Percentiles rank a stretch among this genome's conserved stretches.
Evolutionary conservation across 257 asterid species (phyloP).

Genomic region (Solanum habrochaites): DNA sequence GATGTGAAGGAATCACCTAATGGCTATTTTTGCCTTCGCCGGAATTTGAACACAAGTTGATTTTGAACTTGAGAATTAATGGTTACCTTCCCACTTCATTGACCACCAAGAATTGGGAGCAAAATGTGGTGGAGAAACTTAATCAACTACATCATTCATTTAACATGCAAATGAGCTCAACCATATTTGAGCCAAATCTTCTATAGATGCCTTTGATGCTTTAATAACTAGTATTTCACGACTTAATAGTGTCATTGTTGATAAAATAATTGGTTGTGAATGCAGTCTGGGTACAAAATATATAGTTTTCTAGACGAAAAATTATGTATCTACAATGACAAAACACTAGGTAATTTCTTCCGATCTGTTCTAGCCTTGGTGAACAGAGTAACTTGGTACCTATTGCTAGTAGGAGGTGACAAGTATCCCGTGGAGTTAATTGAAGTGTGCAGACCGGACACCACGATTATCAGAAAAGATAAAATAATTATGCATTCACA

Average conservation of each 20-base stretch:
- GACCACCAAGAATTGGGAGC: neutral
- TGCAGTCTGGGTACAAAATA: neutral
- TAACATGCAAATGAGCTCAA: neutral
- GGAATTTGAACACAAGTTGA: neutral
- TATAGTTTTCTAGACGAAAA: neutral
- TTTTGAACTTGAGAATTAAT: neutral
- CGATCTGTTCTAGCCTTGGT: neutral
- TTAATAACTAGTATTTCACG: neutral
- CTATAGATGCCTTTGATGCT: neutral
- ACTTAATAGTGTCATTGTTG: neutral
- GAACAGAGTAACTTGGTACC: neutral
- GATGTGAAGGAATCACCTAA: neutral
- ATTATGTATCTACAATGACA: neutral
- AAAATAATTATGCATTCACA: neutral
- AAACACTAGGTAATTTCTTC: neutral
- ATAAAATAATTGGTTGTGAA: neutral
- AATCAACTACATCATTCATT: neutral
- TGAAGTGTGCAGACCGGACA: neutral
- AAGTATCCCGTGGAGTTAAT: neutral
- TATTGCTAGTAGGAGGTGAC: neutral
- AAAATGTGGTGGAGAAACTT: neutral
- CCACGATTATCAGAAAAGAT: neutral
- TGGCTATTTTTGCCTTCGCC: neutral
- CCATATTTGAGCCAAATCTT: neutral
- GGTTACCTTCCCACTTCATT: neutral